phyloP scores from a whole-genome alignment of 441 rosid species.

The Populus hybrid region DNA sequence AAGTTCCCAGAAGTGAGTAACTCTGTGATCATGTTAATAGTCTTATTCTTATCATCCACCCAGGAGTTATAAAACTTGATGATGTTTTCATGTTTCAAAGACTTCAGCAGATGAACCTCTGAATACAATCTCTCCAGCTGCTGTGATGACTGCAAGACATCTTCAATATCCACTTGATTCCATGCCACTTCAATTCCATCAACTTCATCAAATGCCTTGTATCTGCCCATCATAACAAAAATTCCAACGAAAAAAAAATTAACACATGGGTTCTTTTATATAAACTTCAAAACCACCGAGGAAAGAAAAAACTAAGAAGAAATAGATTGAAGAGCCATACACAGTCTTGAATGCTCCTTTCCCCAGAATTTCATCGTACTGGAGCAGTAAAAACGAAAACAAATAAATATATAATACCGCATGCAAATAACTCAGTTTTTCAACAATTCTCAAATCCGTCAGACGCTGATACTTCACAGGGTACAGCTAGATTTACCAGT shows the following conservation, averaged over 20 bases:
- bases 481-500: background rate
- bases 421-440: background rate
- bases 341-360: slow-evolving; percentile 94
- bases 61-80: slow-evolving; percentile 63
- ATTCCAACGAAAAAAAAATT: slow-evolving; percentile 9
- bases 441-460: slow-evolving; percentile 3
- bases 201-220: slow-evolving; percentile 73
- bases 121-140: slow-evolving; percentile 65
- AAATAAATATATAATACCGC: background rate
- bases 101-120: slow-evolving; percentile 67
- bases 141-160: slow-evolving; percentile 59
- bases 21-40: slow-evolving; percentile 81
- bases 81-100: slow-evolving; percentile 65
- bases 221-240: slow-evolving; percentile 32
- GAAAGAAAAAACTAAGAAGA: slow-evolving; percentile 9
- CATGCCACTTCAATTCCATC: slow-evolving; percentile 86
- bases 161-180: slow-evolving; percentile 66
- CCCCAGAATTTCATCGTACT: slow-evolving; percentile 76
- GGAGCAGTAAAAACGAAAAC: slow-evolving; percentile 24
- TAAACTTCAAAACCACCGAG: background rate
- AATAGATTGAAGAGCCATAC: slow-evolving; percentile 43
- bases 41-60: slow-evolving; percentile 65
- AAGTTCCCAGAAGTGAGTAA: slow-evolving; percentile 74
- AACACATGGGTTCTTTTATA: background rate
- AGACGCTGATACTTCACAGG: background rate